These are phyloP conservation scores for Pythium insidiosum DNA, from an alignment of 352 stramenopile genomes.

Conservation along the genomic window DNA sequence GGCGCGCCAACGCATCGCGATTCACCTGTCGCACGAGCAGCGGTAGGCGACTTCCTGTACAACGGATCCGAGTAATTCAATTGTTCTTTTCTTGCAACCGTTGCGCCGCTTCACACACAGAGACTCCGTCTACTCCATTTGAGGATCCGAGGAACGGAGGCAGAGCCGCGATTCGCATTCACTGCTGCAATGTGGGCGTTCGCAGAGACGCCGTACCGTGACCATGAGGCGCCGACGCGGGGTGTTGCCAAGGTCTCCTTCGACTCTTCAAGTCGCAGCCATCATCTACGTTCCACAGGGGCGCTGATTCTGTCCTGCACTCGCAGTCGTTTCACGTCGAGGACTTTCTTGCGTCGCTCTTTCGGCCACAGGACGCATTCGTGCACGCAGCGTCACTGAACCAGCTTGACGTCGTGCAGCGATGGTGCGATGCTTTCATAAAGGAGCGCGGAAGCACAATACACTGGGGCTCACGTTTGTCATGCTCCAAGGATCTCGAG, in stretches of 20 bases:
- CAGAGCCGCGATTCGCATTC: too few species aligned
- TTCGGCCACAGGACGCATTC: conserved; percentile 33
- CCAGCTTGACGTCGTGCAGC: conserved; percentile 47
- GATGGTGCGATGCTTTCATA: conserved; percentile 34
- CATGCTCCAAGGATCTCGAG: conserved; percentile 33
- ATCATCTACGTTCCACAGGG: too few species aligned
- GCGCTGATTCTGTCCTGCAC: too few species aligned
- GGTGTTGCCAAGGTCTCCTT: conserved; percentile 5
- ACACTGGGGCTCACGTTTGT: too few species aligned
- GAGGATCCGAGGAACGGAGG: too few species aligned
- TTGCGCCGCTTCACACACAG: conserved; percentile 2
- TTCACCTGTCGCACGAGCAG: conserved; percentile 52
- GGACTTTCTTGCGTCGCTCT: conserved; percentile 13
- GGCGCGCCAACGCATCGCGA: conserved; percentile 49
- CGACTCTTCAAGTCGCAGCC: too few species aligned
- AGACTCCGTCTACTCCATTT: too few species aligned
- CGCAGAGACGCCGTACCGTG: not conserved
- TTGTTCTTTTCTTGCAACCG: too few species aligned
- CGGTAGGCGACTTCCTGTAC: too few species aligned
- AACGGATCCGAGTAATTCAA: too few species aligned
- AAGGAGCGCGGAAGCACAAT: too few species aligned
- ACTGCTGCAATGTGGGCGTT: conserved; percentile 6
- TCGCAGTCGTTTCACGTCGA: conserved; percentile 32
- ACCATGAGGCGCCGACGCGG: too few species aligned
- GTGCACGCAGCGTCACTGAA: conserved; percentile 62